phyloP scores from a whole-genome alignment of 2,329 filamentous ascomycete species.

The Scedosporium minutisporum region DNA sequence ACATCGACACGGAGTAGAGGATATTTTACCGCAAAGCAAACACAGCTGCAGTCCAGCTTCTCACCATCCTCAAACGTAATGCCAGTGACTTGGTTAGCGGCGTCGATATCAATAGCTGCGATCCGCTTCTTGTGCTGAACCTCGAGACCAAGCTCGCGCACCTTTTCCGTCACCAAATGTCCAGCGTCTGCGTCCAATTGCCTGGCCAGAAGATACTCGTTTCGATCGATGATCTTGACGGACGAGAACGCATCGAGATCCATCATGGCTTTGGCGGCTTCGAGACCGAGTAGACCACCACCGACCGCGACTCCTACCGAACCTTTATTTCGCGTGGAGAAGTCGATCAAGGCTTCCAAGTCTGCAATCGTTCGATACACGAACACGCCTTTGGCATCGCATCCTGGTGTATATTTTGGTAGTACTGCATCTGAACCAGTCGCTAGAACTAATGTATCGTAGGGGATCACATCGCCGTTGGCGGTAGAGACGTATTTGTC shows the following conservation, averaged over 20 bases:
- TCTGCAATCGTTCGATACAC: conserved; percentile 84
- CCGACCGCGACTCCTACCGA: conserved; percentile 69
- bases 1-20: no score
- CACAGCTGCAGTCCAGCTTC: conserved; percentile 63
- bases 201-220: conserved; percentile 70
- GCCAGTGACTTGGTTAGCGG: conserved; percentile 58
- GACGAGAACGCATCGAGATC: conserved; percentile 65
- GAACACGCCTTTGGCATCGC: conserved; percentile 76
- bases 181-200: conserved; percentile 79
- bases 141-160: conserved; percentile 67
- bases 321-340: conserved; percentile 56
- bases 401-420: conserved; percentile 59
- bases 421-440: conserved; percentile 75
- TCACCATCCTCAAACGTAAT: conserved; percentile 76
- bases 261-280: conserved; percentile 88
- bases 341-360: conserved; percentile 65
- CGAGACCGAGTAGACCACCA: conserved; percentile 74
- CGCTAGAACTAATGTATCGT: conserved; percentile 74
- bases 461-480: conserved; percentile 58
- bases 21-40: conserved; percentile 63
- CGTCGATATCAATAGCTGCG: conserved; percentile 58
- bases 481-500: conserved; percentile 61
- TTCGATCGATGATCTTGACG: conserved; percentile 73
- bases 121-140: conserved; percentile 71
- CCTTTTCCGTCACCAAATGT: conserved; percentile 71